These are phyloP conservation scores for Pinus taeda DNA, from an alignment of 75 land plant genomes.

Conservation along the genomic window DNA sequence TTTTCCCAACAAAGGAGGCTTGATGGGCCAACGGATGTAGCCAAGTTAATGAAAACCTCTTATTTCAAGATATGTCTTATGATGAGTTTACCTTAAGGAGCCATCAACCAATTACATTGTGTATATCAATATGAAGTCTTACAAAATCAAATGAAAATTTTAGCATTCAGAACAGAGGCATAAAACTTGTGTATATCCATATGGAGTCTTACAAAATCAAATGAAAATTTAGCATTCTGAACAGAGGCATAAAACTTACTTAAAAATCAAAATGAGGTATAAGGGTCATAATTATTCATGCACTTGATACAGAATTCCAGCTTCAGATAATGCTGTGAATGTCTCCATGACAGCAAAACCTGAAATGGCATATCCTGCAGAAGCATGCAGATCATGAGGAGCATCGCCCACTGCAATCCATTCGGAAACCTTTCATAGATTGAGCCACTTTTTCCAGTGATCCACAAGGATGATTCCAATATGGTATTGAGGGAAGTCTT, in stretches of 20 bases:
- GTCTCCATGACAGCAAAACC: too few species aligned
- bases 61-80: neutral
- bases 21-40: too few species aligned
- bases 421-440: constrained; percentile 91
- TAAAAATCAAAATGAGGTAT: neutral
- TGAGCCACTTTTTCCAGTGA: constrained; percentile 76
- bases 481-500: constrained; percentile 57
- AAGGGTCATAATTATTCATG: neutral
- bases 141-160: neutral
- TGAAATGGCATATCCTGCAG: constrained; percentile 49
- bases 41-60: neutral
- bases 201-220: neutral
- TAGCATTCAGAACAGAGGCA: neutral
- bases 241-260: neutral
- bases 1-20: too few species aligned
- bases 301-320: neutral
- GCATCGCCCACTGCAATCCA: constrained; percentile 69
- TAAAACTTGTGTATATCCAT: too few species aligned
- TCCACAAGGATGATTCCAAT: constrained; percentile 67
- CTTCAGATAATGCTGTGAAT: too few species aligned
- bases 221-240: neutral
- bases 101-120: too few species aligned
- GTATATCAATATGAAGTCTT: neutral
- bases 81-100: too few species aligned
- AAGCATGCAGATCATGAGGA: constrained; percentile 62